These are phyloP conservation scores for Saturnispora saitoi DNA, from an alignment of 805 yeast species.

Conservation along the genomic window DNA sequence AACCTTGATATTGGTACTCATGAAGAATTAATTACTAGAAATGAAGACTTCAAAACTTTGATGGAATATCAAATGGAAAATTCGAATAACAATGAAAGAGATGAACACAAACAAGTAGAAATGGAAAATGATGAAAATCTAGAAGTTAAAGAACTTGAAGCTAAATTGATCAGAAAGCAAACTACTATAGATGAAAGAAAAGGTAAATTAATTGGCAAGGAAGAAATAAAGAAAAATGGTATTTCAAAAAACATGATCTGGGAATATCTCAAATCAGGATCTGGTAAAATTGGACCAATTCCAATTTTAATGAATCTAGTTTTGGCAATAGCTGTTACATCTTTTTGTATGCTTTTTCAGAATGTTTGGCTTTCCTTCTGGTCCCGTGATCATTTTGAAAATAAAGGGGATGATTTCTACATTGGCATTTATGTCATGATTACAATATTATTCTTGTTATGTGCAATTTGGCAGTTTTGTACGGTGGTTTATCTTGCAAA, in stretches of 20 bases:
- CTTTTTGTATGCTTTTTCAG: slow-evolving; percentile 47
- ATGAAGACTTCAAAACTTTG: slow-evolving; percentile 40
- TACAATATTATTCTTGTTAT: slow-evolving; percentile 39
- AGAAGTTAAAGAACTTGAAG: slow-evolving; percentile 18
- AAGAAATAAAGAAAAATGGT: slow-evolving; percentile 27
- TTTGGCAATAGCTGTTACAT: slow-evolving; percentile 27
- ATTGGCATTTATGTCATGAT: slow-evolving; percentile 66
- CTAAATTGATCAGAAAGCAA: slow-evolving; percentile 17
- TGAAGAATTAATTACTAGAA: slow-evolving; percentile 40
- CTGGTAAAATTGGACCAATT: slow-evolving; percentile 36
- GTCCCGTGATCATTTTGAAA: slow-evolving; percentile 46
- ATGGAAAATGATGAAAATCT: slow-evolving; percentile 24
- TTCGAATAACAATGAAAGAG: not conserved
- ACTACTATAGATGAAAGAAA: slow-evolving; percentile 24
- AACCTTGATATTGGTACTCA: slow-evolving; percentile 51
- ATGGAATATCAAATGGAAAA: slow-evolving; percentile 32
- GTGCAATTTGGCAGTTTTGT: slow-evolving; percentile 36
- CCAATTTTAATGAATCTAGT: slow-evolving; percentile 20
- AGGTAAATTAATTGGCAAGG: slow-evolving; percentile 26
- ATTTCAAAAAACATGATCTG: slow-evolving; percentile 40
- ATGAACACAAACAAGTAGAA: not conserved
- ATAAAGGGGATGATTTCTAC: slow-evolving; percentile 43
- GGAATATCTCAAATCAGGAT: slow-evolving; percentile 45
- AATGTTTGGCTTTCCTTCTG: slow-evolving; percentile 81
- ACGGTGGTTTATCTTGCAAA: slow-evolving; percentile 43